These are phyloP conservation scores for Aspergillus tubingensis DNA, from an alignment of 2,329 filamentous ascomycete genomes.

Conservation along the genomic window DNA sequence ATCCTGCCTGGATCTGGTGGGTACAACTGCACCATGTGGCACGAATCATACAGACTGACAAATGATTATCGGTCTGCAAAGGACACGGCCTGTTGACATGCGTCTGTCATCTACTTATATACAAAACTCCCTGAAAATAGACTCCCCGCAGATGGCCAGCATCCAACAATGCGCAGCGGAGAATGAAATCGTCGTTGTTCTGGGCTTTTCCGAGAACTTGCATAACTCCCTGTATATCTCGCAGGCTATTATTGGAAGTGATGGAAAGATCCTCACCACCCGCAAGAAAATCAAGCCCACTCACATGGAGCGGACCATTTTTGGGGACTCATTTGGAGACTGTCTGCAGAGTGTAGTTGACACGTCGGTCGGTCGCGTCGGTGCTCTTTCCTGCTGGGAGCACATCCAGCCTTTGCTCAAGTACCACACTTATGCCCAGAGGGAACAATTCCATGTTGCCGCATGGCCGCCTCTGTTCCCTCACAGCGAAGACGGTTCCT, in stretches of 20 bases:
- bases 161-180: conserved; percentile 39
- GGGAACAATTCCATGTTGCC: conserved; percentile 51
- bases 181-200: conserved; percentile 44
- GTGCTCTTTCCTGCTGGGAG: conserved; percentile 54
- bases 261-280: conserved; percentile 44
- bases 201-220: conserved; percentile 49
- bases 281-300: conserved; percentile 57
- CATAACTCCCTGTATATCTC: conserved; percentile 48
- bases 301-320: conserved; percentile 56
- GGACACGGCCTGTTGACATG: conserved; percentile 36
- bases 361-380: conserved; percentile 42
- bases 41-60: background rate
- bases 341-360: conserved; percentile 46
- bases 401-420: conserved; percentile 55
- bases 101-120: conserved; percentile 35
- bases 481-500: conserved; percentile 18
- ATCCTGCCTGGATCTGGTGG: conserved; percentile 53
- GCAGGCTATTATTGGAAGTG: conserved; percentile 47
- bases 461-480: conserved; percentile 48
- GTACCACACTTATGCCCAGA: conserved; percentile 48
- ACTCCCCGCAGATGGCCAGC: conserved; percentile 40
- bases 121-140: conserved; percentile 31
- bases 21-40: conserved; percentile 1
- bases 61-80: conserved; percentile 10
- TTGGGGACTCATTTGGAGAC: conserved; percentile 48